A percentile compares a stretch with the other conserved stretches of the same genome.
Evolutionary conservation across 1,284 basidiomycete species (phyloP).

Genomic region (Austropuccinia psidii): DNA sequence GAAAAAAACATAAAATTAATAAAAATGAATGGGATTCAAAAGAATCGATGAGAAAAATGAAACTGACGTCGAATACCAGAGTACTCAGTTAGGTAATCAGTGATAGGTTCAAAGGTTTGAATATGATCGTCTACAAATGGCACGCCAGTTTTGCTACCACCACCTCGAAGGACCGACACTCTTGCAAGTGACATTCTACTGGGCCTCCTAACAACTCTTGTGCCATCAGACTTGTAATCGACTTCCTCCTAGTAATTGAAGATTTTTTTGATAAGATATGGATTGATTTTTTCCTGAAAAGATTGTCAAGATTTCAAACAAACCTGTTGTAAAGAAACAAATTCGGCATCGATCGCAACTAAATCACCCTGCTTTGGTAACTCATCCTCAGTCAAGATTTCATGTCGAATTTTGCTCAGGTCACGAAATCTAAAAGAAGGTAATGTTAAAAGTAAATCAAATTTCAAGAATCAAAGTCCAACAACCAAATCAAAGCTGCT

Average conservation of each 20-base stretch:
- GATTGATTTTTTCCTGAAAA: not conserved
- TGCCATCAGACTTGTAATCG: slow-evolving; percentile 88
- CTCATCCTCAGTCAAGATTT: slow-evolving; percentile 64
- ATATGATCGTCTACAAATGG: slow-evolving; percentile 99
- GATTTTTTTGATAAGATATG: not conserved
- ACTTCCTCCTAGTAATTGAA: slow-evolving; percentile 65
- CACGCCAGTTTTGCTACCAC: slow-evolving; percentile 65
- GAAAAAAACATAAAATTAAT: not conserved
- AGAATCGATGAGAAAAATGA: not conserved
- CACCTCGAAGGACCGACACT: slow-evolving; percentile 84
- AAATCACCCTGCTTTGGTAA: slow-evolving; percentile 75
- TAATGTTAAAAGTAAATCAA: slow-evolving; percentile 31
- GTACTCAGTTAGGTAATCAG: slow-evolving; percentile 93
- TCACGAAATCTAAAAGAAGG: slow-evolving; percentile 61
- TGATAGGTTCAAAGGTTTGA: slow-evolving; percentile 84
- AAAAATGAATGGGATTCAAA: not conserved
- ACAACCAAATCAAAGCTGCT: slow-evolving; percentile 41
- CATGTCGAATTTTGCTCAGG: slow-evolving; percentile 64
- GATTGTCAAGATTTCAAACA: slow-evolving; percentile 36
- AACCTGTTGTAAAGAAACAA: slow-evolving; percentile 89
- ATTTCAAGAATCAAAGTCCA: not conserved
- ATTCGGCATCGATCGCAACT: slow-evolving; percentile 94
- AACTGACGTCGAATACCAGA: slow-evolving; percentile 85
- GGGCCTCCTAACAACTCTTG: slow-evolving; percentile 82
- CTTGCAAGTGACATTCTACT: slow-evolving; percentile 84